Evolutionary conservation across 305 asterid species (phyloP).

Genomic region (Fraxinus velutina): DNA sequence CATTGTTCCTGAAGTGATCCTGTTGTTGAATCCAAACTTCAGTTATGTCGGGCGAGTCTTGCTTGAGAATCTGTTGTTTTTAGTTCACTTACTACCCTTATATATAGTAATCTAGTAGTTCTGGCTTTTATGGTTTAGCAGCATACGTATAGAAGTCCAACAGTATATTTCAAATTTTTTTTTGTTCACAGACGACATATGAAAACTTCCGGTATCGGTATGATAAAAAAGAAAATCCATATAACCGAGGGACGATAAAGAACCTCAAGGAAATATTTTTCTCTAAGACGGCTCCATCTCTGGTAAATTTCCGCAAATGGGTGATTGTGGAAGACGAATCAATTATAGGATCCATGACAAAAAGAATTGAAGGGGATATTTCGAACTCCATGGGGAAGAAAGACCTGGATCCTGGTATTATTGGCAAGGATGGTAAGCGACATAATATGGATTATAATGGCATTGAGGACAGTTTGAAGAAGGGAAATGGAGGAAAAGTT

Average conservation of each 20-base stretch:
- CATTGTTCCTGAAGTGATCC: not conserved
- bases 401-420: conserved; percentile 54
- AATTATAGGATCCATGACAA: conserved; percentile 24
- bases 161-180: not conserved
- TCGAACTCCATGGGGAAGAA: conserved; percentile 40
- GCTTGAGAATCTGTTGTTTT: not conserved
- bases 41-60: not conserved
- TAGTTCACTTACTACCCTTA: not conserved
- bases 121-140: not conserved
- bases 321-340: conserved; percentile 35
- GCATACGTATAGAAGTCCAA: not conserved
- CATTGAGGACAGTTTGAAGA: conserved; percentile 48
- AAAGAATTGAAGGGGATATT: conserved; percentile 37
- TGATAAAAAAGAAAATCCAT: conserved; percentile 45
- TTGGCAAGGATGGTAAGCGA: conserved; percentile 49
- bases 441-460: conserved; percentile 53
- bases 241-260: conserved; percentile 30
- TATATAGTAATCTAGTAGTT: not conserved
- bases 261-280: conserved; percentile 41
- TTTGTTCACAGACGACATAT: conserved; percentile 39
- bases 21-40: not conserved
- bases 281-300: conserved; percentile 29
- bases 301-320: conserved; percentile 47
- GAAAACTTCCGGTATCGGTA: conserved; percentile 46
- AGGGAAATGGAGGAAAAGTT: conserved; percentile 37